These are phyloP conservation scores for Melanopsichium pennsylvanicum DNA, from an alignment of 1,284 basidiomycete species.

Conservation along the genomic window DNA sequence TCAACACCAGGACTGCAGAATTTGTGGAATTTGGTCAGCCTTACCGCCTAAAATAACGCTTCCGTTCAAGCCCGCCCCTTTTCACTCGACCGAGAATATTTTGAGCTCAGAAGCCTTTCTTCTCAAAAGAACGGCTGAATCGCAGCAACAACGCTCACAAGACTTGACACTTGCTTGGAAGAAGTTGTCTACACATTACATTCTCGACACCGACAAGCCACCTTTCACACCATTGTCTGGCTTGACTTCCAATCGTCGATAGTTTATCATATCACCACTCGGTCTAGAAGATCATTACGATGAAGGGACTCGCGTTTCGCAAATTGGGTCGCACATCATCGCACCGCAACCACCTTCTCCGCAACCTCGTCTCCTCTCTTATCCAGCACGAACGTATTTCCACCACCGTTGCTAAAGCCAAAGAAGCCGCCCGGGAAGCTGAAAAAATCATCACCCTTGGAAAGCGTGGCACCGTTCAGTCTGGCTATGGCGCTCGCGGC, in stretches of 20 bases:
- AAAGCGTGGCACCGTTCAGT: slow-evolving; percentile 50
- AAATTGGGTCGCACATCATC: slow-evolving; percentile 59
- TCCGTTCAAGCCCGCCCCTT: slow-evolving; percentile 14
- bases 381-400: slow-evolving; percentile 95
- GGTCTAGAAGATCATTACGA: no score
- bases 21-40: slow-evolving; percentile 4
- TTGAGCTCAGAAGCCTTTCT: background rate
- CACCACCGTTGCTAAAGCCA: slow-evolving; percentile 94
- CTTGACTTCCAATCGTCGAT: no score
- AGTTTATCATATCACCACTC: no score
- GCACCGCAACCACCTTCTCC: slow-evolving; percentile 41
- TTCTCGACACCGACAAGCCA: background rate
- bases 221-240: background rate
- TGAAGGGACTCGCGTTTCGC: slow-evolving; percentile 64
- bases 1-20: no score
- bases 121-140: slow-evolving; percentile 16
- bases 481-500: slow-evolving; percentile 45
- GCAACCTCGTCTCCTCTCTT: slow-evolving; percentile 90
- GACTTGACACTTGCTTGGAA: background rate
- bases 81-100: slow-evolving; percentile 40
- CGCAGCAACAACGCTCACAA: background rate
- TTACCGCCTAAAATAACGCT: background rate
- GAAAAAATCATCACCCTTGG: slow-evolving; percentile 78
- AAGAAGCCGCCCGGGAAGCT: slow-evolving; percentile 86
- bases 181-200: background rate